Base-by-base conservation (phyloP, 2,329 filamentous ascomycete genomes). In the Alternaria ventricosa region DNA sequence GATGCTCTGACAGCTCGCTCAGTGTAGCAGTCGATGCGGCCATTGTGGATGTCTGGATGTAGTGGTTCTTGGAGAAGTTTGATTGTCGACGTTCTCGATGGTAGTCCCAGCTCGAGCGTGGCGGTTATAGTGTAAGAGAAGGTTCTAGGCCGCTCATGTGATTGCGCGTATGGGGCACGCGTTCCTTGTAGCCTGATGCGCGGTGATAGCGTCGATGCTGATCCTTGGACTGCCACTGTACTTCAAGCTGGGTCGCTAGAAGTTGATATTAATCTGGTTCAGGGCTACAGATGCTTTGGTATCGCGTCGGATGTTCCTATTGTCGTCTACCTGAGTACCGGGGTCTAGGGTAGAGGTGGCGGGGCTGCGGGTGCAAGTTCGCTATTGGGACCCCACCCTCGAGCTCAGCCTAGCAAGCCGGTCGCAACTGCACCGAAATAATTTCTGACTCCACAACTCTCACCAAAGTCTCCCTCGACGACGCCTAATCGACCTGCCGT, bases 1-100 rank as follows among this genome's bases (percentile, higher is more conserved):
- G 78, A 68, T 87, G 84, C 20, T 68, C 67, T 45, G 80, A 77
- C n/a, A 83, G 74, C 25, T 78, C 72, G 15, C 20, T 45, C 55
- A 80, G 56, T 3, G 76, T 66, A 22, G 68, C 45, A 30, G 73
- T 63, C 12, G 64, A 55, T 36, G 66, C 44, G 15, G 71, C 59
- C 69, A 75, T 76, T 60, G 65, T 68, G 64, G 1, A 55, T 23
- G 54, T 57, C 33, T 36, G 56, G 12, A 10, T 28, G 33, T 18
- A 18, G 15, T 44, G 28, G n/a, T 5, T 28, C 3, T 13, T 18
- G 20, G 5, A 13, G 22, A 45, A 54, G 41, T 33, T 4, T 13
- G 22, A 41, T 25, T 41, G n/a, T 33, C 6, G 22, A 51, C 11
- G 47, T 41, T 59, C 15, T 50, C n/a, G 36, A 33, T 44, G 18